Percentiles rank a stretch among this genome's conserved stretches.
phyloP scores from a whole-genome alignment of 2,329 filamentous ascomycete genomes.

The Esteya vermicola region DNA sequence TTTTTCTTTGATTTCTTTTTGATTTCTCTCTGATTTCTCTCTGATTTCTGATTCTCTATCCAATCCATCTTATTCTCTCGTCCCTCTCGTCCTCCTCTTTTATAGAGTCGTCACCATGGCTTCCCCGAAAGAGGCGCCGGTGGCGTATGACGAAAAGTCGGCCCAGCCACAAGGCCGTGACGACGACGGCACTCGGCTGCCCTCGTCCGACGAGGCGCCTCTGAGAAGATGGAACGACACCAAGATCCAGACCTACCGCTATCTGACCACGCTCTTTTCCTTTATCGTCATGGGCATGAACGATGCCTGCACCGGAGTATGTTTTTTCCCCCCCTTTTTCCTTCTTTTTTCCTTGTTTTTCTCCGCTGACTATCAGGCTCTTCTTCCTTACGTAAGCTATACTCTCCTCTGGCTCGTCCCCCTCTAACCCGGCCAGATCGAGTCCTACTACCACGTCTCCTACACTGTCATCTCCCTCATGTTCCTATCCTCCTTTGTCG shows the following conservation, averaged over 20 bases:
- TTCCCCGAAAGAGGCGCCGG: too few relatives aligned
- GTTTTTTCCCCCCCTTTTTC: slow-evolving; percentile 8
- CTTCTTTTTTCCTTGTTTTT: too few relatives aligned
- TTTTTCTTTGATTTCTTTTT: too few relatives aligned
- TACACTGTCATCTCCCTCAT: slow-evolving; percentile 52
- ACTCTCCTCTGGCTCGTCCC: not conserved
- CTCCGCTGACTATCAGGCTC: slow-evolving; percentile 19
- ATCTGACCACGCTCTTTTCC: slow-evolving; percentile 42
- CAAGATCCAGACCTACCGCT: slow-evolving; percentile 40
- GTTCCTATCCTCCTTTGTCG: slow-evolving; percentile 52
- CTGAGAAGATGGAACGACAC: slow-evolving; percentile 52
- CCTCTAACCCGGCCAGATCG: slow-evolving; percentile 25
- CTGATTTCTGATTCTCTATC: too few relatives aligned
- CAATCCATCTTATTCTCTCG: too few relatives aligned
- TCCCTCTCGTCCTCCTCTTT: too few relatives aligned
- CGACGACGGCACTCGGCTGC: not conserved
- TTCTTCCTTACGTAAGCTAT: slow-evolving; percentile 30
- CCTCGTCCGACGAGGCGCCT: not conserved
- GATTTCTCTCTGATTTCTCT: too few relatives aligned
- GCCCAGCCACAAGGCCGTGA: too few relatives aligned
- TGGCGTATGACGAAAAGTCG: too few relatives aligned
- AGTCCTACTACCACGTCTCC: slow-evolving; percentile 45
- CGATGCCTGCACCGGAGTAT: slow-evolving; percentile 50
- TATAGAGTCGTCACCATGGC: too few relatives aligned
- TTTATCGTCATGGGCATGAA: slow-evolving; percentile 56